Evolutionary conservation across 169 alveolate species (phyloP), one percentile per base, ranked within the genome.

Genomic region (Cryptosporidium ubiquitum): DNA sequence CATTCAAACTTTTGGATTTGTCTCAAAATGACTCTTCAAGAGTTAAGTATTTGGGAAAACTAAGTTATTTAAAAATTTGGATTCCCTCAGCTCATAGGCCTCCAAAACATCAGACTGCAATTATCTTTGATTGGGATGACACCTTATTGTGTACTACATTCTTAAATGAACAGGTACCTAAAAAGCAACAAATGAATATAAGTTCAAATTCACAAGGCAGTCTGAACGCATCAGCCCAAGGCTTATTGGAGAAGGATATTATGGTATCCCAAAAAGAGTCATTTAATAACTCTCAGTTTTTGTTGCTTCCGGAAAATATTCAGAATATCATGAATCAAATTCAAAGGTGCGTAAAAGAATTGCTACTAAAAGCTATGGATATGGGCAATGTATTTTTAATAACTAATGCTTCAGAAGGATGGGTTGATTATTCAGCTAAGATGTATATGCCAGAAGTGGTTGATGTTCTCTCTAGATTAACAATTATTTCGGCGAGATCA

Each of bases 61-160:
- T 85, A 29, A 74, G 91, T 44, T 85, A 68, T 44, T 66, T 79
- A 51, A 79, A 79, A 29, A 86, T 91, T 12, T 92, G 94, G 94
- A 84, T 92, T 23, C 94, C 94, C 16, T 69, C 85, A 29, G 26
- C 84, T 16, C 64, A 75, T 40, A 57, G 91, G 58, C 70, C 94
- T 14, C 94, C 94, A 33, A 57, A 58, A 40, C 94, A 92, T 35
- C 94, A 92, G 61, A 92, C 94, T 42, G 93, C 92, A 18, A 95
- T 95, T 26, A 96, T 96, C 49, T 96, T 97, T 91, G 99, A 97
- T 84, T 97, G 99, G 99, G 99, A 97, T 85, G 99, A 97, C 86
- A 97, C 99, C 31, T 85, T 97, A 64, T 92, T 97, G 16, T 95
- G 98, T 58, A 97, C 99, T 5, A 91, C 98, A 14, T 96, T 71